Percentiles rank a stretch among this genome's conserved stretches.
These are phyloP conservation scores for Pseudogymnoascus sp. DNA, from an alignment of 2,329 filamentous ascomycete genomes.

Conservation along the genomic window DNA sequence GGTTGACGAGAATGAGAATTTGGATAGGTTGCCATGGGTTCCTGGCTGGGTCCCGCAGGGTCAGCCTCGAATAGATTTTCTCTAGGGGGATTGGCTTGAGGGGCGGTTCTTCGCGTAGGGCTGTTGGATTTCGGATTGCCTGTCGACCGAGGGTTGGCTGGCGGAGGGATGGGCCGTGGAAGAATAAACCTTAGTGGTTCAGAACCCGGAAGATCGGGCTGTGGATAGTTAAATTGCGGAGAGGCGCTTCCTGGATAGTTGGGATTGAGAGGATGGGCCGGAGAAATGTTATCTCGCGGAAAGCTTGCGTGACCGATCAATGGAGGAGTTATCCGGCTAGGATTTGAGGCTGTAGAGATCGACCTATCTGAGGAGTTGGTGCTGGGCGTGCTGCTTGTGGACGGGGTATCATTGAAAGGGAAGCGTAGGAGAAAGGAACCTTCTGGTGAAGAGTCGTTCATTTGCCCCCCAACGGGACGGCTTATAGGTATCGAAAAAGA, in stretches of 20 bases:
- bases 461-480: background rate
- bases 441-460: background rate
- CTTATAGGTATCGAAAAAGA: background rate
- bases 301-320: background rate
- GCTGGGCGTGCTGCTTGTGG: background rate
- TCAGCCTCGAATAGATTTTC: no score
- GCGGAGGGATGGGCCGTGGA: background rate
- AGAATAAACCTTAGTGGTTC: background rate
- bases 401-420: background rate
- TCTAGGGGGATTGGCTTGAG: background rate
- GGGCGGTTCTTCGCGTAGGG: background rate
- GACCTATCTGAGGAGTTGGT: background rate
- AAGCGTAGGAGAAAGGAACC: background rate
- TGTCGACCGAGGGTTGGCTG: no score
- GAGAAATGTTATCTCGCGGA: background rate
- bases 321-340: background rate
- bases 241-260: background rate
- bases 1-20: background rate
- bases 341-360: background rate
- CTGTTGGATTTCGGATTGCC: no score
- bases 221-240: background rate
- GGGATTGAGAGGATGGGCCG: background rate
- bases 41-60: background rate
- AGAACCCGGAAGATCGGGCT: background rate
- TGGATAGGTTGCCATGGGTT: slow-evolving; percentile 10